Evolutionary conservation across 768 basidiomycete species (phyloP), one percentile per base, ranked within the genome.

Genomic region (Agaricus subrufescens): DNA sequence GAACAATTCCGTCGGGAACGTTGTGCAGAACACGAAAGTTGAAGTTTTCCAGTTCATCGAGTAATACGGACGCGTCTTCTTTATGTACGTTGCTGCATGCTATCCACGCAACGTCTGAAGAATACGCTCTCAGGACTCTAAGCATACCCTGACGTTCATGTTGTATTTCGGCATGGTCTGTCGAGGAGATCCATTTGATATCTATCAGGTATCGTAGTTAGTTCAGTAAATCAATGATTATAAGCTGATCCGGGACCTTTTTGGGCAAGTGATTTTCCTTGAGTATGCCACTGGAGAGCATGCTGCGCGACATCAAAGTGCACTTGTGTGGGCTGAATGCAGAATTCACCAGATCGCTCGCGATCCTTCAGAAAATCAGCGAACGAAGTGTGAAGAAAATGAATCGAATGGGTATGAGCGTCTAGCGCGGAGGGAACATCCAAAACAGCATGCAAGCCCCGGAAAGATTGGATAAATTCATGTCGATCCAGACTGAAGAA

Each of bases 341-440:
- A n/a, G 12, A 44, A 52, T 4, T 9, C 19, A 31, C 30, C 9
- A 2, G 43, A 52, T 4, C 40, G 50, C 7, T 27, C 26, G 1
- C 43, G 15, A 1, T 44, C 19, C 9, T n/a, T 10, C 7, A 52
- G 52, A 30, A 19, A 52, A 34, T 52, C 52, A 1, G 9, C 29
- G 23, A 52, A 52, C 1, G 52, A 52, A 23, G 52, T 31, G 25
- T 52, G 52, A 31, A 44, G 44, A 19, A 52, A 52, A 23, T 26
- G 52, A 31, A 52, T 19, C 11, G 29, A 7, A 11, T 27, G 25
- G 42, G 4, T 10, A 15, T 15, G 43, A 25, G 52, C 26, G 7
- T 52, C 30, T 3, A 10, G n/a, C 3, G 39, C 12, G 14, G 52
- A 12, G 4, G 52, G 52, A 34, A 52, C n/a, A 14, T 44, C 27